Percentiles rank a stretch among this genome's conserved stretches.
These are phyloP conservation scores for Aeschynomene evenia DNA, from an alignment of 306 rosid genomes.

Conservation along the genomic window DNA sequence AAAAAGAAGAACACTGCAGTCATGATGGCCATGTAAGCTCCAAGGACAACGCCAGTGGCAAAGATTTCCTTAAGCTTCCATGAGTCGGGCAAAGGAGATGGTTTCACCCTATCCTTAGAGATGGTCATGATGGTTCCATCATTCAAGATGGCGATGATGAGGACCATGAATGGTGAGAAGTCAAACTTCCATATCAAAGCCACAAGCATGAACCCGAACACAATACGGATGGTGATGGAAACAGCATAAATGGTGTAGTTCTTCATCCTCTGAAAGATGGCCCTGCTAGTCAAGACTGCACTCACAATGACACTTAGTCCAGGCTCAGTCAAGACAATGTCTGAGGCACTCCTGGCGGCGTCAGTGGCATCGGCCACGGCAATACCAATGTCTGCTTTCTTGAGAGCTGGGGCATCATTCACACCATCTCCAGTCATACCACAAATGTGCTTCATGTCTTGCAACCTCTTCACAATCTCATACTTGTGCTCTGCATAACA, in stretches of 20 bases:
- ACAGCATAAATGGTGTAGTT: constrained; percentile 95
- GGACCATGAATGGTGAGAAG: constrained; percentile 90
- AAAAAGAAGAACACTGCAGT: constrained; percentile 78
- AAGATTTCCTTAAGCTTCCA: constrained; percentile 93
- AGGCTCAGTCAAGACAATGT: constrained; percentile 88
- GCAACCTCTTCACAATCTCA: constrained; percentile 83
- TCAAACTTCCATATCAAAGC: constrained; percentile 86
- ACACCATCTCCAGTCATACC: constrained; percentile 99
- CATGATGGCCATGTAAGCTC: constrained; percentile 86
- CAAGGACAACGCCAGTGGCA: constrained; percentile 79
- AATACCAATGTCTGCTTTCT: constrained; percentile 94
- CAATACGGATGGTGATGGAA: constrained; percentile 94
- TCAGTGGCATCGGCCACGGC: constrained; percentile 96
- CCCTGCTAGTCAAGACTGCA: constrained; percentile 87
- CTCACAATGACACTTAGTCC: constrained; percentile 88
- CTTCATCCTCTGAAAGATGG: constrained; percentile 97
- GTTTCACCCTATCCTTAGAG: constrained; percentile 87
- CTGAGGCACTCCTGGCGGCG: constrained; percentile 92
- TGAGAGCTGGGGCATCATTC: constrained; percentile 89
- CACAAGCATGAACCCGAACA: constrained; percentile 79
- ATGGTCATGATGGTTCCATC: constrained; percentile 98
- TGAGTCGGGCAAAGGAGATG: constrained; percentile 96
- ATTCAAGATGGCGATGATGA: constrained; percentile 78
- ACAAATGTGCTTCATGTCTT: constrained; percentile 69
- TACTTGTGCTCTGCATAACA: constrained; percentile 75